These are phyloP conservation scores for Colletotrichum spaethianum DNA, from an alignment of 2,329 filamentous ascomycete genomes.

Conservation along the genomic window DNA sequence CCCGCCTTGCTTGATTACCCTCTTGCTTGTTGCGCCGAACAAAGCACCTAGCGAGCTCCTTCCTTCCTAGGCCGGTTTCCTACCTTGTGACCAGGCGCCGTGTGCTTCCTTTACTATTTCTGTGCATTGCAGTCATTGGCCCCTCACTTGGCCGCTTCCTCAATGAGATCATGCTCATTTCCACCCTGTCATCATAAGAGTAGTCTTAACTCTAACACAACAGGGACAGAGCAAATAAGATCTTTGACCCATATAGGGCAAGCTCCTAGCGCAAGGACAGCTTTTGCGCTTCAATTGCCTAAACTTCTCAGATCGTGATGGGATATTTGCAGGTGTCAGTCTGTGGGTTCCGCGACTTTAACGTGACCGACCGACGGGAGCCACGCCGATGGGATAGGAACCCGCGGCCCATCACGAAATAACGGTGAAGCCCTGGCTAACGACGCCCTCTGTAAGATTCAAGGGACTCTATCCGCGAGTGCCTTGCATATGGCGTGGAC, in stretches of 20 bases:
- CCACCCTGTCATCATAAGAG: conserved; percentile 2
- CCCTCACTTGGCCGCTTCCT: neutral
- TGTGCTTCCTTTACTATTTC: conserved; percentile 7
- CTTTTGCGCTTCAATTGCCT: neutral
- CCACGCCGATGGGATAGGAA: conserved; percentile 17
- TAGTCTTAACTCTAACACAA: neutral
- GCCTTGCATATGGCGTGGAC: conserved; percentile 22
- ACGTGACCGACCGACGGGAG: conserved; percentile 1
- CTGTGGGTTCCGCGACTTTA: conserved; percentile 28
- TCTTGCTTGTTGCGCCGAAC: neutral
- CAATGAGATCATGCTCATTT: conserved; percentile 23
- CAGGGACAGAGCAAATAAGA: neutral
- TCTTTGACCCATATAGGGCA: neutral
- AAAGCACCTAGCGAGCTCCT: conserved; percentile 10
- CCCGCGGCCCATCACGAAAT: conserved; percentile 13
- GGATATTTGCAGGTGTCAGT: conserved; percentile 15
- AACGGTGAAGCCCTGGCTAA: conserved; percentile 27
- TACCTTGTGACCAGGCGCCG: neutral
- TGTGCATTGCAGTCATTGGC: conserved; percentile 1
- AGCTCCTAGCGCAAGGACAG: conserved; percentile 5
- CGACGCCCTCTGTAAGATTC: neutral
- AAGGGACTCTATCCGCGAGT: conserved; percentile 1
- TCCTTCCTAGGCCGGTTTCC: conserved; percentile 20
- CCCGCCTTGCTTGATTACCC: neutral
- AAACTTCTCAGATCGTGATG: neutral